Conservation (phyloP, 2,329 filamentous ascomycete species). For the Purpureocillium takamizusanense region DNA sequence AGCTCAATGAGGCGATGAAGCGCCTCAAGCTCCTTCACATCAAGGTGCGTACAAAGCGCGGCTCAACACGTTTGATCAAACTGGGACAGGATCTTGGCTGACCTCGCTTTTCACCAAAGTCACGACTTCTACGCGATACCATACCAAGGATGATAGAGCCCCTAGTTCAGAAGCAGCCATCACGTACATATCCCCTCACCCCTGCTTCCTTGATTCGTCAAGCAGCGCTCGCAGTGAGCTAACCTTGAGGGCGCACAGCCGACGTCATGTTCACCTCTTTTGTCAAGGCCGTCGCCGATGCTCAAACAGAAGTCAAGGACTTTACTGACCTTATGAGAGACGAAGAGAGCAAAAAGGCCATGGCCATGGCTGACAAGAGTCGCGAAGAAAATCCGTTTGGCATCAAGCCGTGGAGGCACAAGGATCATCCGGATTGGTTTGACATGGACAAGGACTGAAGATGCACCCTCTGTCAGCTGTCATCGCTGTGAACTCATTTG, state of each 20-base stretch:
- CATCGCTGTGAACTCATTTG: no score
- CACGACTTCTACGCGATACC: slow-evolving; percentile 23
- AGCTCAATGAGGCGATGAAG: slow-evolving; percentile 38
- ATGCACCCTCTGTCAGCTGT: neutral
- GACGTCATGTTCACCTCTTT: slow-evolving; percentile 39
- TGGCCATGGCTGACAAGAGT: slow-evolving; percentile 44
- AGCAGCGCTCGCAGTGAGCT: neutral
- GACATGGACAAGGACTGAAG: slow-evolving; percentile 18
- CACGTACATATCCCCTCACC: slow-evolving; percentile 32
- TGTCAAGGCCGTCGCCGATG: slow-evolving; percentile 35
- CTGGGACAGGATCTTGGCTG: slow-evolving; percentile 2
- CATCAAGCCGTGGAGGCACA: slow-evolving; percentile 50
- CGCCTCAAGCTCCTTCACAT: slow-evolving; percentile 45
- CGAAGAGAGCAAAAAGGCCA: slow-evolving; percentile 37
- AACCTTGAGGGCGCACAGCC: slow-evolving; percentile 26
- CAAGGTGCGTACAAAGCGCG: slow-evolving; percentile 29
- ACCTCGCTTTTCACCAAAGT: slow-evolving; percentile 14
- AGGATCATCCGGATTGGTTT: slow-evolving; percentile 52
- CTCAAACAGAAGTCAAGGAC: slow-evolving; percentile 41
- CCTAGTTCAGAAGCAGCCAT: slow-evolving; percentile 37
- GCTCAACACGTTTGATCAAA: neutral
- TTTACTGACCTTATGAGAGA: slow-evolving; percentile 38
- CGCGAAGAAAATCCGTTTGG: slow-evolving; percentile 43
- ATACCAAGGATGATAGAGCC: slow-evolving; percentile 35
- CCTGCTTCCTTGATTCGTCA: slow-evolving; percentile 1